Conservation (phyloP, 164 flowering plant genomes). For the Taxillus chinensis region DNA sequence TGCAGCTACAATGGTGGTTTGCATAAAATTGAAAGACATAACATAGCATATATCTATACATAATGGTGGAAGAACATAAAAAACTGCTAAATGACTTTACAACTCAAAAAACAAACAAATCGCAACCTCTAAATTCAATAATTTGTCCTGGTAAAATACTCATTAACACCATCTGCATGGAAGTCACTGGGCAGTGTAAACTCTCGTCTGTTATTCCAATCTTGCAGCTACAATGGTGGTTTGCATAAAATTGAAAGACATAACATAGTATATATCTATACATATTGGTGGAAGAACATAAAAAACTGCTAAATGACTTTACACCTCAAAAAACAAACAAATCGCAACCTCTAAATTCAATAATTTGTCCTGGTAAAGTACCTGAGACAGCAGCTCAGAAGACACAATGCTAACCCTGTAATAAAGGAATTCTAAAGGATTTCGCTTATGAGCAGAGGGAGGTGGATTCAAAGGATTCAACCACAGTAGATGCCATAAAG, state of each 20-base stretch:
- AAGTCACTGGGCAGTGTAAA: constrained; percentile 72
- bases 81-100: too few species aligned
- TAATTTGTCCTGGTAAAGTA: constrained; percentile 13
- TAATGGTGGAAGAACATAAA: too few species aligned
- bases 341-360: constrained; percentile 5
- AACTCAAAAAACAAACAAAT: background rate
- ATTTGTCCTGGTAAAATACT: constrained; percentile 28
- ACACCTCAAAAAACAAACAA: too few species aligned
- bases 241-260: constrained; percentile 2
- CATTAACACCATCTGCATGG: constrained; percentile 92
- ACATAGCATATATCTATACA: background rate
- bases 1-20: constrained; percentile 52
- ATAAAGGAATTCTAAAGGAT: constrained; percentile 47
- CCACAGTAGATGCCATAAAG: constrained; percentile 94
- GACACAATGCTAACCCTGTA: constrained; percentile 58
- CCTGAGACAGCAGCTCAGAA: constrained; percentile 89
- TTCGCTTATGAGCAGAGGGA: constrained; percentile 24
- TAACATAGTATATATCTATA: too few species aligned
- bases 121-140: constrained; percentile 3
- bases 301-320: too few species aligned
- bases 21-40: background rate
- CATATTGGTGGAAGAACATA: too few species aligned
- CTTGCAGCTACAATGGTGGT: constrained; percentile 66
- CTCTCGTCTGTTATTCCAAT: constrained; percentile 85
- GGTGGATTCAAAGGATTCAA: constrained; percentile 41